Evolutionary conservation across 176 grass and related monocot genomes (phyloP).

Genomic region (Cymbopogon citratus): DNA sequence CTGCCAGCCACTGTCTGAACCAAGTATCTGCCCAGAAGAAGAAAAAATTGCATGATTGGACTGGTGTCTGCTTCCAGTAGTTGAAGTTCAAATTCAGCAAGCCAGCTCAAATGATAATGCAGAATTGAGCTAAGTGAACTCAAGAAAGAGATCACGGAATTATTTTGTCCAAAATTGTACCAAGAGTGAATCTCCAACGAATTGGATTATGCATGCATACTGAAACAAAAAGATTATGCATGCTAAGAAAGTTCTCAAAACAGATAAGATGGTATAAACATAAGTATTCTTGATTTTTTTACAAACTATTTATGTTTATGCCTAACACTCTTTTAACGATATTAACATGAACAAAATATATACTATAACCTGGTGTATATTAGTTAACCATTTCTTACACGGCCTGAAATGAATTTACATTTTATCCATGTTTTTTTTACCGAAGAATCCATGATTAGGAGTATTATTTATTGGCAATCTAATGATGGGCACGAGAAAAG

Average conservation of each 20-base stretch:
- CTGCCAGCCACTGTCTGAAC: constrained; percentile 88
- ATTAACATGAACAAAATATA: background rate
- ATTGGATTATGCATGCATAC: background rate
- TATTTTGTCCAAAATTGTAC: background rate
- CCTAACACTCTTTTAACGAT: background rate
- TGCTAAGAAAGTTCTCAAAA: background rate
- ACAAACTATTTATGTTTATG: background rate
- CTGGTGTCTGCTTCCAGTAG: background rate
- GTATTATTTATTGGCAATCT: background rate
- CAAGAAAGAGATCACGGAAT: background rate
- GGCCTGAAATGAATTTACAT: constrained; percentile 7
- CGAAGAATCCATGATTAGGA: background rate
- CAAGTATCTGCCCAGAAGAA: constrained; percentile 64
- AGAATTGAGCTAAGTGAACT: constrained; percentile 17
- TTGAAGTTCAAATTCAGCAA: constrained; percentile 18
- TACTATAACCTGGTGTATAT: background rate
- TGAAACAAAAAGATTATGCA: background rate
- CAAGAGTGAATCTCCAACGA: background rate
- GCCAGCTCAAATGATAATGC: background rate
- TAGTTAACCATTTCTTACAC: constrained; percentile 3
- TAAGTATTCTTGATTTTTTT: background rate
- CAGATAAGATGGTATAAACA: background rate
- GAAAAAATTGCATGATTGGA: constrained; percentile 1
- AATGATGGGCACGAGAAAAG: background rate
- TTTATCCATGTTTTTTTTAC: background rate